phyloP scores from a whole-genome alignment of 495 filamentous ascomycete genomes.

The Astrocystis sublimbata region DNA sequence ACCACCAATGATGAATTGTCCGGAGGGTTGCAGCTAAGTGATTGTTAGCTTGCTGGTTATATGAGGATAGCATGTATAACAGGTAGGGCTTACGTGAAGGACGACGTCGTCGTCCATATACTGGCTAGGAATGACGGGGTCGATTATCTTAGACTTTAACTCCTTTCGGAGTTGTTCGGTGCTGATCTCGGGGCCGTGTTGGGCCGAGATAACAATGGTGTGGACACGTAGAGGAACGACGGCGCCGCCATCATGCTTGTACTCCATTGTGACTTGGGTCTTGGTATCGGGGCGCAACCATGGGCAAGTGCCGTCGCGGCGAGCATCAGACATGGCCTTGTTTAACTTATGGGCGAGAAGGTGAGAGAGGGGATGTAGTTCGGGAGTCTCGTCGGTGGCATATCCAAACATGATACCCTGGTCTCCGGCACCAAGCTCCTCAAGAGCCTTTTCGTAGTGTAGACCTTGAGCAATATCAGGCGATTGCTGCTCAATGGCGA shows the following conservation, averaged over 20 bases:
- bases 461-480: conserved; percentile 98
- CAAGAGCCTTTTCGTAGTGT: conserved; percentile 92
- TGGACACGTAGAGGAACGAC: conserved; percentile 91
- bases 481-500: conserved; percentile 99
- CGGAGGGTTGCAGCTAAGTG: conserved; percentile 89
- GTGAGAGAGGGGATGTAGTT: conserved; percentile 91
- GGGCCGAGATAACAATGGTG: conserved; percentile 94
- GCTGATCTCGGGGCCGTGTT: conserved; percentile 86
- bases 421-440: conserved; percentile 98
- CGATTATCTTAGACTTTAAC: conserved; percentile 96
- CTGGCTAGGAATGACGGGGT: conserved; percentile 86
- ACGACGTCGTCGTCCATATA: conserved; percentile 89
- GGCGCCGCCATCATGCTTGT: conserved; percentile 91
- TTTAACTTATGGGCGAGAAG: conserved; percentile 95
- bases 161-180: conserved; percentile 92
- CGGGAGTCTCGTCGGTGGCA: conserved; percentile 98
- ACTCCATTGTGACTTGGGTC: conserved; percentile 99
- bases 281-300: conserved; percentile 99
- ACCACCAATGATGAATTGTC: conserved; percentile 97
- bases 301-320: conserved; percentile 80
- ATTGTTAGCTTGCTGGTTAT: conserved; percentile 9
- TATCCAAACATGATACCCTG: conserved; percentile 99
- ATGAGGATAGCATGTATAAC: background rate
- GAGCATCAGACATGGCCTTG: conserved; percentile 82
- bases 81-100: conserved; percentile 71